Percentiles rank a stretch among this genome's conserved stretches.
Conservation (phyloP, 2,329 filamentous ascomycete genomes). For the Xylariaceae sp. region DNA sequence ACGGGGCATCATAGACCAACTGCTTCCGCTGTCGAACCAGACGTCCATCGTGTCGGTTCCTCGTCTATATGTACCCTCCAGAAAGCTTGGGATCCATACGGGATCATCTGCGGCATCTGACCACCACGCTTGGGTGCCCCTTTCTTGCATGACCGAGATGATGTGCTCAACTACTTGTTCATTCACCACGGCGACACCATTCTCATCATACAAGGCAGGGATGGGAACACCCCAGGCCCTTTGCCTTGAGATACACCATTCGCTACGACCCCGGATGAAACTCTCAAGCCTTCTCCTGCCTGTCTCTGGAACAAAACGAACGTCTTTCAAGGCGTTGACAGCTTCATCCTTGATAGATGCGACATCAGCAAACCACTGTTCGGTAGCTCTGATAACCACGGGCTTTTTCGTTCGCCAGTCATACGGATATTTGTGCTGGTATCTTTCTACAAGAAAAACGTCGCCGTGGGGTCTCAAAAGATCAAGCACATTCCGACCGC, state of each 20-base stretch:
- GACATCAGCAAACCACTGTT: conserved; percentile 97
- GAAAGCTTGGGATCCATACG: conserved; percentile 66
- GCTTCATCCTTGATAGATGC: conserved; percentile 72
- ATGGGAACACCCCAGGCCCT: conserved; percentile 96
- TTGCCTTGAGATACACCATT: conserved; percentile 98
- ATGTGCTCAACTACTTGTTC: conserved; percentile 78
- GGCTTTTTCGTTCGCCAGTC: conserved; percentile 96
- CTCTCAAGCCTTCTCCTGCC: conserved; percentile 72
- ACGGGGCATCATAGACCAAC: conserved; percentile 61
- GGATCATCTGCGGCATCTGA: conserved; percentile 70
- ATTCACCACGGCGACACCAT: conserved; percentile 71
- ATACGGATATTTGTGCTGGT: conserved; percentile 92
- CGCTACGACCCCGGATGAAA: conserved; percentile 80
- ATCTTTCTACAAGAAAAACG: conserved; percentile 64
- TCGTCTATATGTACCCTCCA: conserved; percentile 59
- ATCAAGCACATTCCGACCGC: conserved; percentile 62
- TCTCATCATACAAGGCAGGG: conserved; percentile 73
- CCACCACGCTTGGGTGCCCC: conserved; percentile 93
- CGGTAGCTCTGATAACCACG: conserved; percentile 84
- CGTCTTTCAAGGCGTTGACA: conserved; percentile 60
- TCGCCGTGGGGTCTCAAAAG: conserved; percentile 51
- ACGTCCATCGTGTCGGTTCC: conserved; percentile 98
- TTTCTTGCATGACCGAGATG: conserved; percentile 67
- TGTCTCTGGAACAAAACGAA: conserved; percentile 71
- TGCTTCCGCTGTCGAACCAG: conserved; percentile 97